Evolutionary conservation across 768 basidiomycete genomes (phyloP), one percentile per base, ranked within the genome.

Genomic region (Trametes elegans): DNA sequence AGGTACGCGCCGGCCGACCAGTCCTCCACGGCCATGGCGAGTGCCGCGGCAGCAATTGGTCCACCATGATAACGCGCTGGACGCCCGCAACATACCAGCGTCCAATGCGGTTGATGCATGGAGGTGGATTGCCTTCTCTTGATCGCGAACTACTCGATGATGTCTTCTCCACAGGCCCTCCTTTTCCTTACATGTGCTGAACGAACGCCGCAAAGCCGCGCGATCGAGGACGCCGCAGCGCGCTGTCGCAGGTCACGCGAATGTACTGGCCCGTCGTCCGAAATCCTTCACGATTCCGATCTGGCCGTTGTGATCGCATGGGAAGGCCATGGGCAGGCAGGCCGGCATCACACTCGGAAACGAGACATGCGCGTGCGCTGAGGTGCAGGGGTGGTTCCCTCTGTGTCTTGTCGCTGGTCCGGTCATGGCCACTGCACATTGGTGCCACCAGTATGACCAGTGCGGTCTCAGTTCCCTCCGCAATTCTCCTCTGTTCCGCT

Each of bases 231-330:
- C 26, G 40, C 10, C 41, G 34, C n/a, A 31, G n/a, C 43, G 24
- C 18, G 5, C 34, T 21, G n/a, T 27, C 18, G 39, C 46, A 28
- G 49, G 55, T 45, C 49, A 50, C 36, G 43, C 16, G 55, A 32
- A 45, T 6, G 11, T 3, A 1, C 18, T 45, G 55, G 55, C 42
- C 55, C 55, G 43, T 50, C 14, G 43, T 32, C 49, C 49, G 55
- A 39, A 5, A 27, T 23, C 29, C 31, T 38, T 44, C 27, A 14
- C 39, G 28, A 18, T 27, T n/a, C 41, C 24, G 26, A 35, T 35
- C 34, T n/a, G 9, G 3, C 34, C 34, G 34, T n/a, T 11, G 34
- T 11, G n/a, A 35, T 35, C 4, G 13, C 11, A 10, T 35, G 34
- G 34, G 34, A 11, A n/a, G 34, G 34, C 34, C 18, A n/a, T 35